Conservation (phyloP, 23 red algal genomes). For the Cyanidioschyzon merolae region DNA sequence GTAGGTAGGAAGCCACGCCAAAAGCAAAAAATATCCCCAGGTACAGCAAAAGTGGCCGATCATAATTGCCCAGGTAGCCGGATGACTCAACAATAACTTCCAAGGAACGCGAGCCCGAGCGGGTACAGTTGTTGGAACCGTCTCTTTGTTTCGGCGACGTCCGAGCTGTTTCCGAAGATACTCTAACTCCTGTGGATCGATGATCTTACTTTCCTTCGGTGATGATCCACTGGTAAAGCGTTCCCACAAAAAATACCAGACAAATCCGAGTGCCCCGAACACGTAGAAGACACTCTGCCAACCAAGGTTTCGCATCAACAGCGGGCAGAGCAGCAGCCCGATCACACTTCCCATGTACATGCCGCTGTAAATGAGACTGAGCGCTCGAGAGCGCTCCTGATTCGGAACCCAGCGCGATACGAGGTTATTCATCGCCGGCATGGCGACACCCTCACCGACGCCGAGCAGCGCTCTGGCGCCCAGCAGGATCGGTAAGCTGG, state of each 20-base stretch:
- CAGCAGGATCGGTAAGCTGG: conserved; percentile 41
- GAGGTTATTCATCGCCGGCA: conserved; percentile 97
- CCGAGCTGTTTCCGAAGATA: conserved; percentile 30
- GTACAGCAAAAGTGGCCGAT: conserved; percentile 89
- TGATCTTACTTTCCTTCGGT: conserved; percentile 39
- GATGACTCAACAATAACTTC: conserved; percentile 41
- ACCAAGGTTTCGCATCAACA: conserved; percentile 59
- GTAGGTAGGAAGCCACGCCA: conserved; percentile 96
- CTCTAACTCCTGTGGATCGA: conserved; percentile 36
- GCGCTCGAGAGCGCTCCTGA: conserved; percentile 69
- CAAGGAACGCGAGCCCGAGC: conserved; percentile 43
- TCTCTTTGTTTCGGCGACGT: not conserved
- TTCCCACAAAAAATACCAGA: conserved; percentile 78
- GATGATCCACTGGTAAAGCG: conserved; percentile 25
- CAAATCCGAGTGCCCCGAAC: conserved; percentile 58
- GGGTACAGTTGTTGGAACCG: conserved; percentile 1
- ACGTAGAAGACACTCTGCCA: conserved; percentile 92
- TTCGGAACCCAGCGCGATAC: conserved; percentile 86
- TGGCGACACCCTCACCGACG: conserved; percentile 93
- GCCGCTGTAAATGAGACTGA: conserved; percentile 80
- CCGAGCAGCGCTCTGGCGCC: conserved; percentile 74
- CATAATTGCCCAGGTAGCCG: conserved; percentile 86
- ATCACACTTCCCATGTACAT: conserved; percentile 90
- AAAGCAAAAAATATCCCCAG: conserved; percentile 96
- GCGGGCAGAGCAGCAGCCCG: conserved; percentile 74